Evolutionary conservation across 306 rosid genomes (phyloP).

Genomic region (Pyrus communis): DNA sequence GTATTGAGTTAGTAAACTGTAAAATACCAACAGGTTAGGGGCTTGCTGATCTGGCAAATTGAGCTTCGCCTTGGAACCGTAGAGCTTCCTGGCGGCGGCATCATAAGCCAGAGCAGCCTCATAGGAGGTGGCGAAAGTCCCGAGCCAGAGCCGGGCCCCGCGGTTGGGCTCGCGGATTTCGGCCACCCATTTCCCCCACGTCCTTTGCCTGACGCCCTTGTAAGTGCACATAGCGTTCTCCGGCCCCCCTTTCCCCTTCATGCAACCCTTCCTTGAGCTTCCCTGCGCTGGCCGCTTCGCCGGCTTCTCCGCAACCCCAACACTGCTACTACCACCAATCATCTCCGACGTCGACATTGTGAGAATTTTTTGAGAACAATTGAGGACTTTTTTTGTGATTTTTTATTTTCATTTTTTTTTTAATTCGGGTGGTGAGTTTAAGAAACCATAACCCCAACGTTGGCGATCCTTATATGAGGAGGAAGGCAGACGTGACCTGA

Average conservation of each 20-base stretch:
- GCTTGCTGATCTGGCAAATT: conserved; percentile 39
- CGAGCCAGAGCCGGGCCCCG: conserved; percentile 91
- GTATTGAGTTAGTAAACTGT: no score
- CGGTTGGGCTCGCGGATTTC: conserved; percentile 93
- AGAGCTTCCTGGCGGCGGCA: conserved; percentile 66
- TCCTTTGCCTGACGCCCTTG: conserved; percentile 89
- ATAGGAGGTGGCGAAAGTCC: conserved; percentile 66
- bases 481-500: conserved; percentile 18
- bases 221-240: conserved; percentile 73
- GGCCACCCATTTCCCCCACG: conserved; percentile 99
- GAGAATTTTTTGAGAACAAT: not conserved
- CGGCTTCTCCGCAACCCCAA: conserved; percentile 21
- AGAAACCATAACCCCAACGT: not conserved
- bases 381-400: not conserved
- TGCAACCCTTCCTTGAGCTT: conserved; percentile 79
- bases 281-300: conserved; percentile 49
- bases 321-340: not conserved
- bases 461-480: conserved; percentile 26
- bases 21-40: no score
- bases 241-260: conserved; percentile 95
- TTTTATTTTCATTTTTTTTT: not conserved
- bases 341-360: conserved; percentile 35
- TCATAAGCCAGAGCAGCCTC: conserved; percentile 91
- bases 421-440: not conserved
- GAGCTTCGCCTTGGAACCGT: conserved; percentile 74